Conservation (phyloP, 495 filamentous ascomycete genomes). For the Staphylotrichum tortipilum region DNA sequence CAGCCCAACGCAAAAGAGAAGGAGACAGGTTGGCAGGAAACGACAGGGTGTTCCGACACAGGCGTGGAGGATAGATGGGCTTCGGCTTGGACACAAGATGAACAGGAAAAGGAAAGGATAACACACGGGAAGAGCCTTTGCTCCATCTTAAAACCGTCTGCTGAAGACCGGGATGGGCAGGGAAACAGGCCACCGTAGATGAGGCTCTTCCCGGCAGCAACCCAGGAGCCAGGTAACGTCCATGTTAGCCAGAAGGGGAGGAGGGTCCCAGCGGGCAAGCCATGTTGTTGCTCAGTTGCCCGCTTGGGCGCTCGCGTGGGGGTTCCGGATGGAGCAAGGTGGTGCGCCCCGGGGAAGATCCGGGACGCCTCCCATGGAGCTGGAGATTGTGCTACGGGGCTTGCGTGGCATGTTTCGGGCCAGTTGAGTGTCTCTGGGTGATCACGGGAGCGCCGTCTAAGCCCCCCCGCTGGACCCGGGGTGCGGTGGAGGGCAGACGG, state of each 20-base stretch:
- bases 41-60: no score
- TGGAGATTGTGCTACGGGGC: not conserved
- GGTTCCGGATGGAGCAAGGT: not conserved
- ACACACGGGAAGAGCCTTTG: no score
- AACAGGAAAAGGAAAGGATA: no score
- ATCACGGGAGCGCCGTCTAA: not conserved
- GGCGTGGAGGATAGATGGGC: no score
- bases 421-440: not conserved
- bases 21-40: no score
- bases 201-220: constrained; percentile 3
- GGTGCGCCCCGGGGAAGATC: not conserved
- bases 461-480: not conserved
- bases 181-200: not conserved
- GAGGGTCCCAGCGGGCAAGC: no score
- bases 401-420: constrained; percentile 7
- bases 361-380: not conserved
- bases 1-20: no score
- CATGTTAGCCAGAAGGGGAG: not conserved
- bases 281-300: constrained; percentile 2
- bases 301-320: constrained; percentile 5
- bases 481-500: not conserved
- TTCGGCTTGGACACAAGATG: no score
- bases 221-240: not conserved
- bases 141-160: no score
- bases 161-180: not conserved